A percentile compares a stretch with the other conserved stretches of the same genome.
Evolutionary conservation across 352 stramenopile species (phyloP).

Genomic region (Phytophthora aleatoria): DNA sequence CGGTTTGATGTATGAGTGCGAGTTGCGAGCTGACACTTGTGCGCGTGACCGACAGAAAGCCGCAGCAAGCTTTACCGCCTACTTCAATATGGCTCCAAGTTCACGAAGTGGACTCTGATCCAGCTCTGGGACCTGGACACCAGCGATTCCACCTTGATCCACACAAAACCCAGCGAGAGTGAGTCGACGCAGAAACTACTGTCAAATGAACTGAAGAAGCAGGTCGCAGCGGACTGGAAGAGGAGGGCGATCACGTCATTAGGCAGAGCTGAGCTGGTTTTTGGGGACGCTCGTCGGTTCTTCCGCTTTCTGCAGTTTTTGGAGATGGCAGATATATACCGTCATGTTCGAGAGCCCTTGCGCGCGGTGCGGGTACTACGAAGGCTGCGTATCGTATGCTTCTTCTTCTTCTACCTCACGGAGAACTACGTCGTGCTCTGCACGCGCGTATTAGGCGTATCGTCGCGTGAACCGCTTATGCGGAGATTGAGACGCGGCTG

Average conservation of each 20-base stretch:
- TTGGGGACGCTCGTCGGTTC: constrained; percentile 61
- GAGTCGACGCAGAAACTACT: not conserved
- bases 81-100: constrained; percentile 68
- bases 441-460: constrained; percentile 45
- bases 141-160: not conserved
- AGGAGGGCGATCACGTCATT: constrained; percentile 31
- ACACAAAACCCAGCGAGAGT: not conserved
- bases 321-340: constrained; percentile 62
- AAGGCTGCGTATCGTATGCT: constrained; percentile 52
- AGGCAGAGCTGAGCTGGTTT: constrained; percentile 48
- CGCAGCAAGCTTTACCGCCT: constrained; percentile 68
- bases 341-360: constrained; percentile 43
- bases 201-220: not conserved
- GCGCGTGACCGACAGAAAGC: constrained; percentile 40
- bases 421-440: constrained; percentile 69
- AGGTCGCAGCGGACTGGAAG: constrained; percentile 13
- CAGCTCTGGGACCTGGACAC: constrained; percentile 27
- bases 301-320: constrained; percentile 72
- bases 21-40: not conserved
- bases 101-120: constrained; percentile 49
- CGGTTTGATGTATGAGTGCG: not conserved
- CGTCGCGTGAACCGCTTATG: constrained; percentile 36
- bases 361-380: constrained; percentile 39
- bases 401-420: constrained; percentile 69
- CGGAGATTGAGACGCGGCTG: constrained; percentile 41